A percentile compares a stretch with the other conserved stretches of the same genome.
phyloP scores from a whole-genome alignment of 2,329 filamentous ascomycete genomes.

The Colletotrichum sp. region DNA sequence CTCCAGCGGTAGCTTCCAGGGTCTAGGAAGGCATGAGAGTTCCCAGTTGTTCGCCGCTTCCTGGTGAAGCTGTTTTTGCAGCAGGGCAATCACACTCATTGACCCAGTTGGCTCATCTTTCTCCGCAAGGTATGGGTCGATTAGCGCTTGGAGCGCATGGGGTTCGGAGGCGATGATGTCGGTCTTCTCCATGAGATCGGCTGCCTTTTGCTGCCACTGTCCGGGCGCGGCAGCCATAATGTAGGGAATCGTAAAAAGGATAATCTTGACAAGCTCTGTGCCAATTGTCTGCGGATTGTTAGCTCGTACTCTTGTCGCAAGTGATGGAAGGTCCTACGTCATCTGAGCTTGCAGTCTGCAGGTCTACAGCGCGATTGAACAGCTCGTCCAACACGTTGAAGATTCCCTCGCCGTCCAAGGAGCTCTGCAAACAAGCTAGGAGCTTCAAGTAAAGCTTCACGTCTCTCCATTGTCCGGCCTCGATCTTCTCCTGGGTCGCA shows the following conservation, averaged over 20 bases:
- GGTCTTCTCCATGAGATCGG: conserved; percentile 87
- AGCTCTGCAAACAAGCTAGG: conserved; percentile 81
- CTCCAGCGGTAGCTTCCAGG: conserved; percentile 68
- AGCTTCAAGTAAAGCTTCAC: conserved; percentile 92
- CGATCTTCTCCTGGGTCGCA: conserved; percentile 70
- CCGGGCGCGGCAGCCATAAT: conserved; percentile 76
- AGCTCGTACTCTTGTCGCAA: background rate
- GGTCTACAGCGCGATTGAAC: conserved; percentile 88
- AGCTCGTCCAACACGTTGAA: conserved; percentile 87
- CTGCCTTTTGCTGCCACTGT: conserved; percentile 75
- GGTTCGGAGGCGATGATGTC: conserved; percentile 92
- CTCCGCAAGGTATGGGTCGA: conserved; percentile 81
- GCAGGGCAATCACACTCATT: conserved; percentile 75
- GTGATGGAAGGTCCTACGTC: conserved; percentile 68
- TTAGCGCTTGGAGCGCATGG: conserved; percentile 81
- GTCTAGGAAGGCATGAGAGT: conserved; percentile 71
- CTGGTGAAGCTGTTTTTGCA: conserved; percentile 84
- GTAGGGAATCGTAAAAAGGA: conserved; percentile 93
- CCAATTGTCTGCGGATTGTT: conserved; percentile 59
- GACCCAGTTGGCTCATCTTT: conserved; percentile 68
- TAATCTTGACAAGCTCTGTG: conserved; percentile 94
- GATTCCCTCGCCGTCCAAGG: conserved; percentile 83
- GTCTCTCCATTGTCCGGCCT: conserved; percentile 81
- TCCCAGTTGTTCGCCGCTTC: conserved; percentile 81
- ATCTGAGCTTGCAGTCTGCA: conserved; percentile 91